Conservation (phyloP, 2,329 filamentous ascomycete genomes). For the Trichoderma aggressivum region DNA sequence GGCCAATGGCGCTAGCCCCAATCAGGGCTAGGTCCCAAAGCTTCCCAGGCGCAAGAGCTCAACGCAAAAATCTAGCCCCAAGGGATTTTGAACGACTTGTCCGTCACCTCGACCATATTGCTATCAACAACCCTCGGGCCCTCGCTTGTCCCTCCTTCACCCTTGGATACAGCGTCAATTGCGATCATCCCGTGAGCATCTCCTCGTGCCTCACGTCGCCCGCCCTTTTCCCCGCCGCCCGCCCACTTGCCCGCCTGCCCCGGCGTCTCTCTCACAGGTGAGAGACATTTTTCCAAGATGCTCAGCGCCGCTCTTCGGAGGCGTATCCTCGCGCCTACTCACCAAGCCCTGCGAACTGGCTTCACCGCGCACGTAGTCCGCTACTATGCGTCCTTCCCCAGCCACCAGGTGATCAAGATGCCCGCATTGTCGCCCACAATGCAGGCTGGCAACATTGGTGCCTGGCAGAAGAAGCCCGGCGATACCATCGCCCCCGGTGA, state of each 20-base stretch:
- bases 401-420: constrained; percentile 96
- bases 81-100: constrained; percentile 32
- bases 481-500: constrained; percentile 86
- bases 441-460: constrained; percentile 92
- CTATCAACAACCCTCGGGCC: constrained; percentile 24
- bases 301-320: constrained; percentile 62
- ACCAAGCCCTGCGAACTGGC: constrained; percentile 49
- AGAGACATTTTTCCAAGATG: constrained; percentile 45
- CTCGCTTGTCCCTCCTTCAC: constrained; percentile 19
- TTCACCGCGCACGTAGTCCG: constrained; percentile 55
- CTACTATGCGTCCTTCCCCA: constrained; percentile 80
- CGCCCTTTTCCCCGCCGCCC: constrained; percentile 24
- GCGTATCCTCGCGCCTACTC: constrained; percentile 53
- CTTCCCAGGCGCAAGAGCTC: constrained; percentile 39
- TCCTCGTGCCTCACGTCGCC: constrained; percentile 8
- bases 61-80: constrained; percentile 42
- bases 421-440: constrained; percentile 97
- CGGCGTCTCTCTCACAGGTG: constrained; percentile 17
- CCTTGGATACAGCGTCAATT: constrained; percentile 20
- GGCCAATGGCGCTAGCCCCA: constrained; percentile 25
- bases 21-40: constrained; percentile 32
- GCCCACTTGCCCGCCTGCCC: constrained; percentile 24
- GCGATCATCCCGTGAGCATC: constrained; percentile 18
- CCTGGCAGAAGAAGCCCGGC: constrained; percentile 96
- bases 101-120: constrained; percentile 28